Base-by-base conservation (phyloP, 2,329 filamentous ascomycete species). In the Penicillium sp. region DNA sequence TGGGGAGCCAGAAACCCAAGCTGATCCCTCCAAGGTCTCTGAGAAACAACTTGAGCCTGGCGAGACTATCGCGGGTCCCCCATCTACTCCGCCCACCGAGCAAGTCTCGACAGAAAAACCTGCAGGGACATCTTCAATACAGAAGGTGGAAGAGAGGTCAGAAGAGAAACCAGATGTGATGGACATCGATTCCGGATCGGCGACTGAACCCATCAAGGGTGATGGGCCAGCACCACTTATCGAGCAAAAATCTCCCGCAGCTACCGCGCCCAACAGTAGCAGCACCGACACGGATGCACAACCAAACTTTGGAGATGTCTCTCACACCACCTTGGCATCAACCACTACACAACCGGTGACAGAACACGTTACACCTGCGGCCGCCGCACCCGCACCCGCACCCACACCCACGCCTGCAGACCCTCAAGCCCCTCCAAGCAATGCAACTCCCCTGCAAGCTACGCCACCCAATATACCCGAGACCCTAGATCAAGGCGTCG, bases 141-240 rank as follows among this genome's bases (percentile, higher is more conserved):
- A 45, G 15, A 45, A 37, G 19, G 7, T 56, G 12, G 26, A 51
- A 19, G 54, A 62, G 15, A 51, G 50, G n/a, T 7, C 55, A 15
- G 40, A 45, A 13, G 54, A 64, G n/a, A 49, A 56, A 22, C 49
- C 4, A 9, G 58, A 65, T 53, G 54, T 47, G 13, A 69, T 68
- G 65, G 63, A 70, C 15, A 51, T 70, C 12, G 69, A 71, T 54
- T 53, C 54, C 35, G 53, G 53, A 24, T 40, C 59, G 22, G 51
- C 50, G 19, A 37, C 54, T 30, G 59, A 61, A 19, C 53, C 35
- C 33, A 17, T 42, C 53, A 59, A 60, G 44, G 58, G 53, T 15
- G 56, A 61, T 26, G 47, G 40, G 4, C 22, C 54, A 10, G 38
- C 40, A 19, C 44, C 13, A 19, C 17, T 26, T 7, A 28, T 22